Evolutionary conservation across 1,284 basidiomycete species (phyloP).

Genomic region (Neolentinus lepideus): DNA sequence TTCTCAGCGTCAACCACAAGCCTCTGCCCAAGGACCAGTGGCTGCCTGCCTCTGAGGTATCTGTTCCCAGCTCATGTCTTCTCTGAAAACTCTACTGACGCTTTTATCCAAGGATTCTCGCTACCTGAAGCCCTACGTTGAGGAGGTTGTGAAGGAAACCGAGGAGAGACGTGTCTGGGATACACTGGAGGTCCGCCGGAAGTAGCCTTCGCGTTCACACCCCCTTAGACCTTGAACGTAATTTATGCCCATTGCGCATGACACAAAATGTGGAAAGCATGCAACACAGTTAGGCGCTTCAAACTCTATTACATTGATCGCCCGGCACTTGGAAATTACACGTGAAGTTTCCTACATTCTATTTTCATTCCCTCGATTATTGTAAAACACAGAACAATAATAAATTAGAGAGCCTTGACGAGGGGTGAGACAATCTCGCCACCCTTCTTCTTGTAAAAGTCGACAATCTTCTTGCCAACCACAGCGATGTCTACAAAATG

Average conservation of each 20-base stretch:
- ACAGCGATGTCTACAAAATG: conserved; percentile 58
- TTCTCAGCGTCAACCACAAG: conserved; percentile 77
- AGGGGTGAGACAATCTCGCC: conserved; percentile 74
- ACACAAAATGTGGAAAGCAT: too few species aligned
- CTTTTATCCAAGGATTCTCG: conserved; percentile 69
- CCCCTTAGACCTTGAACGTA: background rate
- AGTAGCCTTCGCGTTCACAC: conserved; percentile 20
- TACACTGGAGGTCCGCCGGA: conserved; percentile 61
- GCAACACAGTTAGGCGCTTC: background rate
- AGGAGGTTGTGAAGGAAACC: conserved; percentile 73
- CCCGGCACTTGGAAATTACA: background rate
- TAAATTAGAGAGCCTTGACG: conserved; percentile 51
- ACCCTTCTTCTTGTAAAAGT: conserved; percentile 82
- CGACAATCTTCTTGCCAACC: conserved; percentile 80
- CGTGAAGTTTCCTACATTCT: background rate
- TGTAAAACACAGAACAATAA: background rate
- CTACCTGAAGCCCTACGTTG: conserved; percentile 82
- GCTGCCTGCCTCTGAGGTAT: conserved; percentile 73
- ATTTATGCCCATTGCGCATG: background rate
- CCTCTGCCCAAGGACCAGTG: conserved; percentile 84
- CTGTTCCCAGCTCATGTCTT: background rate
- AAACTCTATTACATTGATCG: background rate
- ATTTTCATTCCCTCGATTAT: background rate
- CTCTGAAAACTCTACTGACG: conserved; percentile 6
- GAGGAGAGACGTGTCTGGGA: conserved; percentile 85